Evolutionary conservation across 164 flowering plant genomes (phyloP), one percentile per base, ranked within the genome.

Genomic region (Euptelea pleiosperma): DNA sequence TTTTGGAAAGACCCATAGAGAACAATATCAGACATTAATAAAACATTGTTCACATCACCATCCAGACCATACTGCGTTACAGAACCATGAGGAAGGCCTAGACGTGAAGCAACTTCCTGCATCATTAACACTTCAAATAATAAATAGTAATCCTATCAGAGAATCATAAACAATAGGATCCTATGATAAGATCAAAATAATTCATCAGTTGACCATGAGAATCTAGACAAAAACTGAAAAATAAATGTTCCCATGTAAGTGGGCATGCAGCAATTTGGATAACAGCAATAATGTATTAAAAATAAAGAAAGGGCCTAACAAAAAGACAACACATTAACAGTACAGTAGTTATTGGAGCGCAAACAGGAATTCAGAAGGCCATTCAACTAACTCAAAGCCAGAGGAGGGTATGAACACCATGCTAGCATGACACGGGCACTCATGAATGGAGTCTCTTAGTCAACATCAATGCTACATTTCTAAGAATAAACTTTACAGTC

Each of bases 1-100:
- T 82, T 80, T 74, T 85, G 93, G 63, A 86, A 78, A 56, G 99
- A 87, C 28, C 79, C 91, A 76, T 91, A 91, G 5, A 94, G 77
- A 69, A 86, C 85, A 68, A 89, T 75, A 62, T 94, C 97, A 48
- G 97, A 80, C 90, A 85, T 87, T 47, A 82, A 51, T 37, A 91
- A 63, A 39, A 87, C 58, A 58, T 84, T 66, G 61, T 88, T 74
- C 29, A 81, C 87, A 76, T 89, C 95, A 58, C 58, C 66, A 65
- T 80, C 72, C 60, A 85, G 56, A 39, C 97, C 91, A 75, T 78
- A 85, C 65, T 82, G 97, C 72, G 70, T 73, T 40, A 94, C 42
- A 66, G 93, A 81, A 60, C 78, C 91, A 45, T 64, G 73, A 60
- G 62, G 67, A 66, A 94, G 83, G 64, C 89, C 83, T 16, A 91